Evolutionary conservation across 2,329 filamentous ascomycete species (phyloP), one percentile per base, ranked within the genome.

Genomic region (Neoarthrinium moseri): DNA sequence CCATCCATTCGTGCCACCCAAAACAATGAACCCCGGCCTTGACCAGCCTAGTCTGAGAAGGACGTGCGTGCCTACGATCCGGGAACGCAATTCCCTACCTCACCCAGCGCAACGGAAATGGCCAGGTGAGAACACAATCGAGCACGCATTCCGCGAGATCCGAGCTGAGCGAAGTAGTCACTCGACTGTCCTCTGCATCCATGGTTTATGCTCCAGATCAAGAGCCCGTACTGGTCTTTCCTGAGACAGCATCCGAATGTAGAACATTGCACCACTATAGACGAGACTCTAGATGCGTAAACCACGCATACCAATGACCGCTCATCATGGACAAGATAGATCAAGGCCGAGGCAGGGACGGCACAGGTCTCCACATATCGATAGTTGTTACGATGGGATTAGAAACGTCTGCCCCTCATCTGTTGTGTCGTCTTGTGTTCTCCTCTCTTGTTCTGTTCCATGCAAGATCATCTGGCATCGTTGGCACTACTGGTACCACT

Each of bases 1-100:
- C 50, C 51, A 57, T 59, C 52, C 56, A 53, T 53, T 54, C 52
- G 41, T 52, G 58, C 53, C 53, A 60, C 55, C 43, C 54, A 55
- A 60, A 58, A 57, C 57, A 48, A 37, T 48, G 38, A 46, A 51
- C 36, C 54, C 47, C 50, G 51, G 48, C 44, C 35, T 47, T 51
- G 37, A 34, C 24, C 33, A 50, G 45, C 41, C 40, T 40, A 50
- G 24, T 38, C 43, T 43, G 41, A 42, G 38, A 37, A 34, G 45
- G 47, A 44, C 45, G 45, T 46, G 47, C 52, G 45, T 41, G 38
- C 46, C 27, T 26, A 20, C 11, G 23, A 40, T 35, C 26, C 41
- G 21, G 39, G 39, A 38, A 33, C 34, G 32, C 13, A 30, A 23
- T 32, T 12, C 22, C 41, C 20, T 36, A 22, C 41, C 30, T 24